Percentiles rank a stretch among this genome's conserved stretches.
phyloP scores from a whole-genome alignment of 202 grass and related monocot genomes.

The Carex sylvatica region DNA sequence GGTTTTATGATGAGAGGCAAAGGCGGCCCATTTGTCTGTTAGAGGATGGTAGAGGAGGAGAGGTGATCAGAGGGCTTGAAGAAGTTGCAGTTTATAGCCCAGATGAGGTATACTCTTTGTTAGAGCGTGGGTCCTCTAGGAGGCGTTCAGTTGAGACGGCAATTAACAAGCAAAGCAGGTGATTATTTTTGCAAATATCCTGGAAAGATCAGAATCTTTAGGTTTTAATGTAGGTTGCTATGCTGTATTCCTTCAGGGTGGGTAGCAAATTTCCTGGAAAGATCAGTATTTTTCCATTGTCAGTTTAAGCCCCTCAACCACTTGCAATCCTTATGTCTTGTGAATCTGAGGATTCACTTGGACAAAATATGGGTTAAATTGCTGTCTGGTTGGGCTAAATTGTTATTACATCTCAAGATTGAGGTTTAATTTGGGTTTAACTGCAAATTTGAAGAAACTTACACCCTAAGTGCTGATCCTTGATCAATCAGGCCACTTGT shows the following conservation, averaged over 20 bases:
- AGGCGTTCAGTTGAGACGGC: constrained; percentile 75
- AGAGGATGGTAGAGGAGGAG: constrained; percentile 83
- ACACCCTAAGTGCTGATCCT: background rate
- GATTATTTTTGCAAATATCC: constrained; percentile 16
- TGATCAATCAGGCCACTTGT: background rate
- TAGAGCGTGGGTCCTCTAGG: constrained; percentile 68
- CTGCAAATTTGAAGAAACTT: background rate
- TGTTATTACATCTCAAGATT: background rate
- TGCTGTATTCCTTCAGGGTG: background rate
- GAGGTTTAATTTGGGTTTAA: background rate
- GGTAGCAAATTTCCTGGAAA: too few relatives aligned
- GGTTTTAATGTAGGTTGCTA: background rate
- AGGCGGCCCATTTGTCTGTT: constrained; percentile 69
- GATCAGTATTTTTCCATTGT: background rate
- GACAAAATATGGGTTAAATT: background rate
- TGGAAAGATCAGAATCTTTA: constrained; percentile 1
- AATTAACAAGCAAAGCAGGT: constrained; percentile 95
- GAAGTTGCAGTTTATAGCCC: constrained; percentile 71
- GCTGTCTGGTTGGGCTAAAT: background rate
- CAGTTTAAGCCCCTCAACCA: background rate
- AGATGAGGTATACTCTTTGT: constrained; percentile 59
- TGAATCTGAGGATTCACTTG: background rate
- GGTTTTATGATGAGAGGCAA: constrained; percentile 58
- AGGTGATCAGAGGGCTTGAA: constrained; percentile 82
- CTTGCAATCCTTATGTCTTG: background rate